Evolutionary conservation across 2,329 filamentous ascomycete species (phyloP).

Genomic region (Fusarium sublunatum): DNA sequence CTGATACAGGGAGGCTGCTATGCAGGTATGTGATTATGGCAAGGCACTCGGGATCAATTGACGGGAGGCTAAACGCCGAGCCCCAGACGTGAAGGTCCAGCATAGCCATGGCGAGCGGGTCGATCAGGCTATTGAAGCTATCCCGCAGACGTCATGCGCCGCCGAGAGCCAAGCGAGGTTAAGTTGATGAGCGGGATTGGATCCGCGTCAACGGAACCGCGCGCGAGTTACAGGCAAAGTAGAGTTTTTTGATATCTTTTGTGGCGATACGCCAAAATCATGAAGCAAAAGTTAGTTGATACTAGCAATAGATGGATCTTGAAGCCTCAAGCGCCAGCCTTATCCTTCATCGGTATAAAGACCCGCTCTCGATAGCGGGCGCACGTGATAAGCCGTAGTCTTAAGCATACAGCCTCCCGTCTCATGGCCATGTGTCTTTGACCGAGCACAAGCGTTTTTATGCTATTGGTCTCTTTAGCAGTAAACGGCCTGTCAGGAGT

Average conservation of each 20-base stretch:
- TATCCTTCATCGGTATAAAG: conserved; percentile 15
- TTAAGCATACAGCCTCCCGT: conserved; percentile 8
- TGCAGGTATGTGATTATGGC: conserved; percentile 83
- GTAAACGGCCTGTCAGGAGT: neutral
- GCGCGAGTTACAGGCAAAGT: conserved; percentile 12
- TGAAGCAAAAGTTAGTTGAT: conserved; percentile 16
- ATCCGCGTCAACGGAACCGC: conserved; percentile 18
- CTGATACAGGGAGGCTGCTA: conserved; percentile 66
- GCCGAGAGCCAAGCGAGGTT: conserved; percentile 2
- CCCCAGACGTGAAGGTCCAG: conserved; percentile 88
- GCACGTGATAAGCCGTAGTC: conserved; percentile 41
- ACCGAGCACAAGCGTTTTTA: conserved; percentile 3
- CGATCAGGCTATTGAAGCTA: conserved; percentile 20
- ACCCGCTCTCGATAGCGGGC: conserved; percentile 6
- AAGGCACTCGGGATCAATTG: conserved; percentile 90
- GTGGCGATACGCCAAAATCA: conserved; percentile 24
- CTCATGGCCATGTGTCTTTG: neutral
- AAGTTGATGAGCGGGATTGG: neutral
- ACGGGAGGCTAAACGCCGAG: conserved; percentile 86
- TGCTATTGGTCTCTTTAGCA: conserved; percentile 1
- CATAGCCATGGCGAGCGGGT: conserved; percentile 50
- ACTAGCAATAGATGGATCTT: conserved; percentile 10
- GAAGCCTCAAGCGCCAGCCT: conserved; percentile 37
- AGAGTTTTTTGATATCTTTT: conserved; percentile 16
- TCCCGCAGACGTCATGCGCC: conserved; percentile 26